A percentile compares a stretch with the other conserved stretches of the same genome.
phyloP scores from a whole-genome alignment of 2,329 filamentous ascomycete genomes.

The Fusarium buxicola region DNA sequence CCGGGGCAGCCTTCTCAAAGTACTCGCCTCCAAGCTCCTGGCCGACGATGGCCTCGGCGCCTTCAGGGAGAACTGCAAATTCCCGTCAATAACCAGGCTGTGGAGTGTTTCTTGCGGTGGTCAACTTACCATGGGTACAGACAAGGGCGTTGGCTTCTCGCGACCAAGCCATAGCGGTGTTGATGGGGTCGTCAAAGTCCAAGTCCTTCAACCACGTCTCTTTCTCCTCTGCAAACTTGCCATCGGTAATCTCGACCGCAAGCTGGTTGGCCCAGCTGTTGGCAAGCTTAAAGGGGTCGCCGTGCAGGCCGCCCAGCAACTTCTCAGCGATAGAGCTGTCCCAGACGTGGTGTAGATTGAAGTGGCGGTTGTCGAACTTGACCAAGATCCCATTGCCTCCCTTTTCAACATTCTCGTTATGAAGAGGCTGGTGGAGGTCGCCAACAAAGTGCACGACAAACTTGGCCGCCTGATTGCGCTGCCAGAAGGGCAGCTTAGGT shows the following conservation, averaged over 20 bases:
- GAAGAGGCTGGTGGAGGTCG: conserved; percentile 77
- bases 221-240: conserved; percentile 64
- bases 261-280: conserved; percentile 68
- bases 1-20: conserved; percentile 71
- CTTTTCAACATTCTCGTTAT: conserved; percentile 70
- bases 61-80: conserved; percentile 70
- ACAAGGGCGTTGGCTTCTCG: conserved; percentile 71
- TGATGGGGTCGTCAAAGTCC: conserved; percentile 63
- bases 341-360: conserved; percentile 80
- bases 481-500: conserved; percentile 55
- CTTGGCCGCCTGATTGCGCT: conserved; percentile 70
- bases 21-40: conserved; percentile 73
- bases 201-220: conserved; percentile 68
- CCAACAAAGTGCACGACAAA: conserved; percentile 77
- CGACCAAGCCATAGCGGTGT: conserved; percentile 73
- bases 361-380: conserved; percentile 64
- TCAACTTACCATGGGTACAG: conserved; percentile 66
- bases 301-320: conserved; percentile 65
- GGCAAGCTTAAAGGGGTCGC: conserved; percentile 63
- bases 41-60: conserved; percentile 66
- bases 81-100: not conserved
- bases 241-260: conserved; percentile 64
- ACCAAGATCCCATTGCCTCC: conserved; percentile 79
- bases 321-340: conserved; percentile 77
- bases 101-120: not conserved